These are phyloP conservation scores for Knoxdaviesia proteae DNA, from an alignment of 2,329 filamentous ascomycete genomes.

Conservation along the genomic window DNA sequence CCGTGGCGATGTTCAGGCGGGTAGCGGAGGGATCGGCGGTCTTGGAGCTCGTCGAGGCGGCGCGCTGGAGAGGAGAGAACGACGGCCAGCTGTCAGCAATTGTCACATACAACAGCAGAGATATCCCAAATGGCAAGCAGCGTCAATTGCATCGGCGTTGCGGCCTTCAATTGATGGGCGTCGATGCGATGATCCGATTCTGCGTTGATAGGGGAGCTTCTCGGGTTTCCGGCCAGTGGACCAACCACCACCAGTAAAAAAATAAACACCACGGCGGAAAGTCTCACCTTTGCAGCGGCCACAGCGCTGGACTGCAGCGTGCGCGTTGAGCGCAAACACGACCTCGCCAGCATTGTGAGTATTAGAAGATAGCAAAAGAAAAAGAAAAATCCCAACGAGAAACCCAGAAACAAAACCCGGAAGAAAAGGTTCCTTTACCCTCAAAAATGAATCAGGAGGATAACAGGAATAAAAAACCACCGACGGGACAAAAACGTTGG, in stretches of 20 bases:
- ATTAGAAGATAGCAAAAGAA: constrained; percentile 7
- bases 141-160: background rate
- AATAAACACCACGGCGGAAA: no score
- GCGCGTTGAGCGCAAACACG: constrained; percentile 75
- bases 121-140: background rate
- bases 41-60: constrained; percentile 53
- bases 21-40: constrained; percentile 51
- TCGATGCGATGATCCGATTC: no score
- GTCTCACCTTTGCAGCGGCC: no score
- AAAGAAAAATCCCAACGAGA: constrained; percentile 6
- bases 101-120: no score
- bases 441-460: constrained; percentile 2
- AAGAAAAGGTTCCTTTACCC: constrained; percentile 3
- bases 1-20: constrained; percentile 69
- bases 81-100: no score
- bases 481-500: constrained; percentile 2
- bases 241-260: no score
- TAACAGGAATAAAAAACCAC: constrained; percentile 1
- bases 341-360: constrained; percentile 79
- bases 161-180: no score
- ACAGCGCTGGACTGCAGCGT: constrained; percentile 17
- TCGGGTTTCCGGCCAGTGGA: no score
- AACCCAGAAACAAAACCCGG: no score
- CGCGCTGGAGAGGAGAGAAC: constrained; percentile 24
- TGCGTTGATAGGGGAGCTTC: no score